Conservation (phyloP, 169 alveolate genomes). For the Eimeria brunetti region DNA sequence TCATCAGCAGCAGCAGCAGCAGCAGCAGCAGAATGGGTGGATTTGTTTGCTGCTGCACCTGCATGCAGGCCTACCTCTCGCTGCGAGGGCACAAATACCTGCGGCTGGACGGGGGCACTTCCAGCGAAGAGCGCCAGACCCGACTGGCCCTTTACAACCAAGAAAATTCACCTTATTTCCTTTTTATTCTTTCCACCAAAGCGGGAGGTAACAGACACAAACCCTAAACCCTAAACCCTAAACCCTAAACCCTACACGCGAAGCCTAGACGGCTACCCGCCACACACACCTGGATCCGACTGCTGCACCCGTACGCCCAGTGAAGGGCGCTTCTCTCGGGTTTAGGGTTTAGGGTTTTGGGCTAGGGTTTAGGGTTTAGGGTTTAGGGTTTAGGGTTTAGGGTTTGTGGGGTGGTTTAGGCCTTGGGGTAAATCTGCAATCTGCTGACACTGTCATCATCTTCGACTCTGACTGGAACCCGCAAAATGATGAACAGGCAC, state of each 20-base stretch:
- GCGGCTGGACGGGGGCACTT: constrained; percentile 91
- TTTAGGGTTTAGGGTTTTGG: too few species aligned
- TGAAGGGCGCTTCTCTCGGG: too few species aligned
- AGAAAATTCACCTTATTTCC: constrained; percentile 90
- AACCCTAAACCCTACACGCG: background rate
- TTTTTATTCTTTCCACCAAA: constrained; percentile 93
- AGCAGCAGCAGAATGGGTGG: too few species aligned
- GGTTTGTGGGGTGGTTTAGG: constrained; percentile 61
- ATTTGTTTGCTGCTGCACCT: background rate
- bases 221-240: background rate
- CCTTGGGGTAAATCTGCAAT: constrained; percentile 96
- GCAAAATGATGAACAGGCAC: constrained; percentile 97
- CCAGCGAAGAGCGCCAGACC: constrained; percentile 91
- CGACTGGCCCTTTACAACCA: constrained; percentile 84
- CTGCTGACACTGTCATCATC: constrained; percentile 98
- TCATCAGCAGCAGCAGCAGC: background rate
- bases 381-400: background rate
- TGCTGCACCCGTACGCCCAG: background rate
- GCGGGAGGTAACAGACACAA: constrained; percentile 90
- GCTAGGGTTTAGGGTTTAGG: background rate
- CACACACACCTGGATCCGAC: too few species aligned
- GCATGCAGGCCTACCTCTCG: constrained; percentile 36
- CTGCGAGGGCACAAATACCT: constrained; percentile 36
- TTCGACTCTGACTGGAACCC: constrained; percentile 98
- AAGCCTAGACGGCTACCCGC: too few species aligned